Conservation (phyloP, 805 yeast genomes). For the Ogataea ganodermae region DNA sequence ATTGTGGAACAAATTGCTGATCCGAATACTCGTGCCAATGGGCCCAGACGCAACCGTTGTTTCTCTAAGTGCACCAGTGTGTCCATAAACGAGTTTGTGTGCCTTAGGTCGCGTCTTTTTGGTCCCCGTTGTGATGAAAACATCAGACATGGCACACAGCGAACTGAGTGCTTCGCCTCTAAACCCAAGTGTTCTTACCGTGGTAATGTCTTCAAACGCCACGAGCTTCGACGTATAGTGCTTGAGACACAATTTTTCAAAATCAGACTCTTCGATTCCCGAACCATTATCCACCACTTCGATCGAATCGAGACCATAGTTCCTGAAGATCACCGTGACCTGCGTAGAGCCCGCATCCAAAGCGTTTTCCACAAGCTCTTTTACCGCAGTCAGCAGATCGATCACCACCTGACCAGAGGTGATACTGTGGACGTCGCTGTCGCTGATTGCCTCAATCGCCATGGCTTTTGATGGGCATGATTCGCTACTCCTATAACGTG, state of each 20-base stretch:
- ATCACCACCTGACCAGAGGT: slow-evolving; percentile 94
- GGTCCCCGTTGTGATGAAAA: slow-evolving; percentile 54
- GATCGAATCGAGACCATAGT: slow-evolving; percentile 72
- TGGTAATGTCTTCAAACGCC: slow-evolving; percentile 53
- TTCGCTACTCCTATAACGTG: too few relatives aligned
- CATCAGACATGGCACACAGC: slow-evolving; percentile 54
- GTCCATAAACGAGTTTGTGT: slow-evolving; percentile 52
- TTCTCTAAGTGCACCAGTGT: slow-evolving; percentile 50
- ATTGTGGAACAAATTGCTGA: slow-evolving; percentile 60
- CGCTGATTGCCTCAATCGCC: slow-evolving; percentile 42
- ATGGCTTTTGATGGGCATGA: slow-evolving; percentile 17
- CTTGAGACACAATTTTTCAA: slow-evolving; percentile 54
- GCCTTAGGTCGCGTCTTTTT: slow-evolving; percentile 55
- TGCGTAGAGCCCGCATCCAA: slow-evolving; percentile 75
- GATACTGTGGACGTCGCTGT: slow-evolving; percentile 64
- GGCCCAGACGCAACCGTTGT: slow-evolving; percentile 49
- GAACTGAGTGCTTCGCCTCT: slow-evolving; percentile 84
- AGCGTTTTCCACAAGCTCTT: slow-evolving; percentile 85
- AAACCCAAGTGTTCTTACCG: slow-evolving; percentile 64
- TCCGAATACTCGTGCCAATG: slow-evolving; percentile 67
- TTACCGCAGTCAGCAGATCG: slow-evolving; percentile 73
- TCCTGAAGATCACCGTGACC: slow-evolving; percentile 65
- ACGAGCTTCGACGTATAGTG: slow-evolving; percentile 69
- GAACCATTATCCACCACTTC: slow-evolving; percentile 70
- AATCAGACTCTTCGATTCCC: slow-evolving; percentile 60